Conservation (phyloP, 1,284 basidiomycete genomes). For the Mycena sp. region DNA sequence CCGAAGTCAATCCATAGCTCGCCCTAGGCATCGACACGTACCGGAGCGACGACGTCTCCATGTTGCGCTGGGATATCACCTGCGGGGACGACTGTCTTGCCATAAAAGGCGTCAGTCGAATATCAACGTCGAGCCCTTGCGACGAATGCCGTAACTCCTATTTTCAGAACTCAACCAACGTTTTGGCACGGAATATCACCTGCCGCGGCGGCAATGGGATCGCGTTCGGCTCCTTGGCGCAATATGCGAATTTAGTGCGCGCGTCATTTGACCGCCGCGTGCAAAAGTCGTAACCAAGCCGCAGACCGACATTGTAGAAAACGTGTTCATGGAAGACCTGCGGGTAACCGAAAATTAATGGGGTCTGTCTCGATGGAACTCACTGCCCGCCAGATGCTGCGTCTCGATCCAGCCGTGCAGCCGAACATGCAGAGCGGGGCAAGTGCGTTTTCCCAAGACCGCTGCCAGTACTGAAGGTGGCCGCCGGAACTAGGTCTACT, state of each 20-base stretch:
- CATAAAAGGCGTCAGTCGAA: slow-evolving; percentile 63
- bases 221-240: slow-evolving; percentile 70
- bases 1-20: neutral
- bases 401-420: slow-evolving; percentile 27
- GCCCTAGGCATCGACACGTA: slow-evolving; percentile 67
- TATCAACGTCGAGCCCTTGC: neutral
- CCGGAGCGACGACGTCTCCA: slow-evolving; percentile 59
- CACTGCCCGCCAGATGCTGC: slow-evolving; percentile 59
- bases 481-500: slow-evolving; percentile 70
- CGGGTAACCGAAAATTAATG: slow-evolving; percentile 50
- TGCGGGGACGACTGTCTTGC: slow-evolving; percentile 73
- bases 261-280: slow-evolving; percentile 40
- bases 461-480: slow-evolving; percentile 64
- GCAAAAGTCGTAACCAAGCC: slow-evolving; percentile 38
- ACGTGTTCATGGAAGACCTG: slow-evolving; percentile 38
- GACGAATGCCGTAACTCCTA: no score
- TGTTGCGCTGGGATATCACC: slow-evolving; percentile 67
- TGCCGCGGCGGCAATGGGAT: slow-evolving; percentile 61
- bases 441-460: slow-evolving; percentile 57
- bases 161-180: slow-evolving; percentile 66
- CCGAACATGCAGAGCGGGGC: slow-evolving; percentile 23
- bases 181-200: slow-evolving; percentile 59
- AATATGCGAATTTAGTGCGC: slow-evolving; percentile 63
- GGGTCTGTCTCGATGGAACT: slow-evolving; percentile 56
- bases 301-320: slow-evolving; percentile 29